Evolutionary conservation across 2,329 filamentous ascomycete genomes (phyloP), one percentile per base, ranked within the genome.

Genomic region (Pseudogymnoascus sp.): DNA sequence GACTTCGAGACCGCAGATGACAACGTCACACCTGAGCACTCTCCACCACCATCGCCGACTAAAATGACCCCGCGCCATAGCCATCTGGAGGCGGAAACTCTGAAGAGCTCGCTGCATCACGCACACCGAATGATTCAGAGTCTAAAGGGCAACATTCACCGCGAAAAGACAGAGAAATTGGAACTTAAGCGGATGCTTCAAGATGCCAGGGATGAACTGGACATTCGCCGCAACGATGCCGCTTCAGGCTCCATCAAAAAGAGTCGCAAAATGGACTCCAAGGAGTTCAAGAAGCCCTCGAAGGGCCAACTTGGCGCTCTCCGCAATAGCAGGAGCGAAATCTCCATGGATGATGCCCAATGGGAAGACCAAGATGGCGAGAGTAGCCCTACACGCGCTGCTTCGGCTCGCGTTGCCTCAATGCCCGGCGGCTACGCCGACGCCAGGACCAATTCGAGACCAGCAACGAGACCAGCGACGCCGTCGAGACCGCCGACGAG

Each of bases 111-210:
- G 25, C 82, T 97, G 28, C 88, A 92, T 68, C 95, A 99, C 74
- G 93, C 95, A 40, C 95, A 97, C 74, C 87, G 93, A 63, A 97
- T 96, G 77, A 97, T 99, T 64, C 93, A 97, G 74, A 96, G 91
- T 70, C 84, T 97, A 69, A 92, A 96, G 76, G 92, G 89, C 74
- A 96, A 93, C 70, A 90, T 97, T 55, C 93, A 99, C 75, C 89
- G 95, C 35, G 95, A 99, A 75, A 99, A 97, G 86, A 97, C 93
- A 0, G 95, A 99, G 75, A 99, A 97, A 80, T 84, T 97, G 28
- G 95, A 99, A 76, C 84, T 97, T 61, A 93, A 91, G 76, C 89
- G 93, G 64, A 91, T 99, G 83, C 84, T 97, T 31, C 93, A 97
- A 77, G 95, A 99, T 71, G 89, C 93, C 23, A 87, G 93, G 37